Evolutionary conservation across 106 monocot genomes (phyloP), one percentile per base, ranked within the genome.

Genomic region (Chionographis japonica): DNA sequence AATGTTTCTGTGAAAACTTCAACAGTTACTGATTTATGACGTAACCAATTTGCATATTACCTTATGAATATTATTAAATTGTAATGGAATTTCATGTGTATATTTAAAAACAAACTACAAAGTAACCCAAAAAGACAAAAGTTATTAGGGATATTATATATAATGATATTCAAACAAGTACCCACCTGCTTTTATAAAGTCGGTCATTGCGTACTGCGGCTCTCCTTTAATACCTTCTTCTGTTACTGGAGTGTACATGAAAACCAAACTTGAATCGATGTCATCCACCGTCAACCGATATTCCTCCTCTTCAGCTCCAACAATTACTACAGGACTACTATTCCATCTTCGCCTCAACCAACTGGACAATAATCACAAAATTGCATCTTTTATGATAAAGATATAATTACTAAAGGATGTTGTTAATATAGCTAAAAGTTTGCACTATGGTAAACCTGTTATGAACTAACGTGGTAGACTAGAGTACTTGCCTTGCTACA

Each of bases 321-420:
- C 64, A 63, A 98, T 87, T 54, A 83, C 71, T 3, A 81, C 87
- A 13, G 92, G 87, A 79, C 74, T 85, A 64, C 84, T 67, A 63
- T 90, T 98, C 92, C 92, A 90, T 69, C 81, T 85, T 75, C 87
- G 68, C 71, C 98, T 90, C 74, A 90, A 79, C 98, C 98, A 98
- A 37, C 98, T 98, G 74, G 40, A 68, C 50, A 62, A 18, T 4
- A 16, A 35, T 4, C 6, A 2, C 55, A 17, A 57, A 71, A 49
- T 50, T 27, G 5, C 37, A 17, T 72, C 12, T 12, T 54, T 27
- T 19, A 57, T 17, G 36, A 65, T 37, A 41, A 41, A 55, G 16
- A 36, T 59, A 54, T 18, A 42, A 40, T 63, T 13, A 40, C 11
- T 37, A 9, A 71, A 71, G 51, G 6, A 20, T 57, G 50, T 54